These are phyloP conservation scores for Microcyclospora tardicrescens DNA, from an alignment of 2,329 filamentous ascomycete species.

Conservation along the genomic window DNA sequence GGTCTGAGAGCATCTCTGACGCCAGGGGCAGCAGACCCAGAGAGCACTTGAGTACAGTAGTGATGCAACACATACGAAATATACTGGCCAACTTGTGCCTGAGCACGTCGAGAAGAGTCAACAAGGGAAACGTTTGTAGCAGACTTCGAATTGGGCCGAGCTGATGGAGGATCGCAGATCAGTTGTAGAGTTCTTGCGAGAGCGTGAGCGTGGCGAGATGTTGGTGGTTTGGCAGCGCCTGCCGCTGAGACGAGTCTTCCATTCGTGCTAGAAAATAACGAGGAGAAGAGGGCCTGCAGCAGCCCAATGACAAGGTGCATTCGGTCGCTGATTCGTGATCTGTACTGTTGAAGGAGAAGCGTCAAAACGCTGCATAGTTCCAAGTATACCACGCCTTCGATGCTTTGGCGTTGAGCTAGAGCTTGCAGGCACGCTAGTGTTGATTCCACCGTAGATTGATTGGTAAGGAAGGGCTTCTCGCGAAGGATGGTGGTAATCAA, in stretches of 20 bases:
- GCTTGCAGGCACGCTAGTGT: constrained; percentile 14
- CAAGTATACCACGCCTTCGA: constrained; percentile 32
- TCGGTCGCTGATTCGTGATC: constrained; percentile 45
- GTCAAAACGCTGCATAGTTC: constrained; percentile 43
- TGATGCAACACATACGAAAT: constrained; percentile 45
- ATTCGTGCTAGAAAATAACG: constrained; percentile 35
- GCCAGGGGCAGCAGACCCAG: constrained; percentile 34
- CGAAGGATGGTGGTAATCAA: constrained; percentile 11
- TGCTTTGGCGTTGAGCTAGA: constrained; percentile 3
- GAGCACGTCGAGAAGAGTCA: constrained; percentile 47
- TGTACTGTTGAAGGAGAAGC: constrained; percentile 42
- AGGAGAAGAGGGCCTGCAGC: constrained; percentile 42
- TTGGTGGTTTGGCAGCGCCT: constrained; percentile 17
- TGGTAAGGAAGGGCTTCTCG: constrained; percentile 25
- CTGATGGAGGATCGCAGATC: constrained; percentile 47
- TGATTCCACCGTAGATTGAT: constrained; percentile 32
- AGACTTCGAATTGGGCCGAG: constrained; percentile 19
- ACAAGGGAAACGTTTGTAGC: constrained; percentile 29
- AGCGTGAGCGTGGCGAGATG: constrained; percentile 33
- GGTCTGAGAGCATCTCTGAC: constrained; percentile 41
- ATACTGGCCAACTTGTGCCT: constrained; percentile 44
- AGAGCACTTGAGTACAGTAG: constrained; percentile 42
- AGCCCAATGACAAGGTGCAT: constrained; percentile 46
- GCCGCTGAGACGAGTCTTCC: constrained; percentile 4
- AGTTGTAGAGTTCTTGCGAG: constrained; percentile 46